phyloP scores from a whole-genome alignment of 2,329 filamentous ascomycete genomes.

The Chlorencoelia australis region DNA sequence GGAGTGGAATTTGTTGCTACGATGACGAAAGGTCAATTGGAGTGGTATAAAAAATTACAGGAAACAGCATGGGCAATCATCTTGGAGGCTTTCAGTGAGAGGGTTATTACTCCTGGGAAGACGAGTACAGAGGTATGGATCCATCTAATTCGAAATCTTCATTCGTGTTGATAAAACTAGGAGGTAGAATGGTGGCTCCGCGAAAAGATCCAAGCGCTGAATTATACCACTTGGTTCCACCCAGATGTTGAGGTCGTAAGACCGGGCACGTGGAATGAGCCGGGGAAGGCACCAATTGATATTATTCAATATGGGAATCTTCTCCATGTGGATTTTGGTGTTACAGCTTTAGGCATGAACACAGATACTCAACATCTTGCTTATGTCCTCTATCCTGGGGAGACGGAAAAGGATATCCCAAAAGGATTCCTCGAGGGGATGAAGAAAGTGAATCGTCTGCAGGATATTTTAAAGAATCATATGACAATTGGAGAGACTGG shows the following conservation, averaged over 20 bases:
- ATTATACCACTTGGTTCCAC: constrained; percentile 44
- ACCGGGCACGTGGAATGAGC: no score
- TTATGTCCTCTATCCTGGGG: constrained; percentile 36
- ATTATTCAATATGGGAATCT: constrained; percentile 36
- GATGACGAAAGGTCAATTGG: no score
- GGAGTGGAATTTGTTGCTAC: no score
- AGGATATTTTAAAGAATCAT: constrained; percentile 36
- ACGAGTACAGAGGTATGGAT: no score
- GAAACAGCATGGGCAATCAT: no score
- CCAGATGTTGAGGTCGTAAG: constrained; percentile 35
- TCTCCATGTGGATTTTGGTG: constrained; percentile 40
- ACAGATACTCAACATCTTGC: constrained; percentile 42
- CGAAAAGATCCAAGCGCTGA: constrained; percentile 37
- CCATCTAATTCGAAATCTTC: no score
- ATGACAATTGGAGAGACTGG: constrained; percentile 40
- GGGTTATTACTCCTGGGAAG: no score
- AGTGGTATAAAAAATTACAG: no score
- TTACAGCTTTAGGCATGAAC: constrained; percentile 37
- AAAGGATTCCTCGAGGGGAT: constrained; percentile 33
- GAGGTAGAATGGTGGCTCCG: constrained; percentile 43
- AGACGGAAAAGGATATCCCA: constrained; percentile 34
- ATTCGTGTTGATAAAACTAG: no score
- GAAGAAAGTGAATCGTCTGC: constrained; percentile 36
- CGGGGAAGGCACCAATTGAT: not conserved
- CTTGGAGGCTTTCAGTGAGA: no score